A percentile compares a stretch with the other conserved stretches of the same genome.
These are phyloP conservation scores for Penicillium rolfsii DNA, from an alignment of 2,329 filamentous ascomycete species.

Conservation along the genomic window DNA sequence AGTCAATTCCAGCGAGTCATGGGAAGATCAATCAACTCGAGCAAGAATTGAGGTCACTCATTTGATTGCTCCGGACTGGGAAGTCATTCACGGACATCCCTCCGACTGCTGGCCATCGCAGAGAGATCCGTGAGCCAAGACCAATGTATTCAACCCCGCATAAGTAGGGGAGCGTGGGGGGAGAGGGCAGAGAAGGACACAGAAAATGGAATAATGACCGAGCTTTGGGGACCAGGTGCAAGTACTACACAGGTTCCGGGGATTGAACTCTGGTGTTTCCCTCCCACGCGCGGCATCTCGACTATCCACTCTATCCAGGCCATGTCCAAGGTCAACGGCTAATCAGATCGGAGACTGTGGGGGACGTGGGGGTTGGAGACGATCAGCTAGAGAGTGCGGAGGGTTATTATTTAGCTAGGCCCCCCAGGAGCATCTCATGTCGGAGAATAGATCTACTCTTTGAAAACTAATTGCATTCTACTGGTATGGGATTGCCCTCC, in stretches of 20 bases:
- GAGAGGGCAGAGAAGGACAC: neutral
- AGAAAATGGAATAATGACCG: neutral
- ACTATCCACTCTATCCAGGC: neutral
- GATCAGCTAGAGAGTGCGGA: constrained; percentile 1
- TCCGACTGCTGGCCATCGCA: neutral
- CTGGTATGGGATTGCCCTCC: neutral
- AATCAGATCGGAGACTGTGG: constrained; percentile 14
- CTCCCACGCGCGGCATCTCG: constrained; percentile 1
- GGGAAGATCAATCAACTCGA: neutral
- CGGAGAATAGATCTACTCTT: neutral
- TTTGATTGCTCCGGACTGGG: neutral
- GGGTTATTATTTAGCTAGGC: constrained; percentile 21
- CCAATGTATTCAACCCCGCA: constrained; percentile 3
- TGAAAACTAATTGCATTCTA: neutral
- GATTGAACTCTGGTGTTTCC: neutral
- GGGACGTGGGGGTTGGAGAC: constrained; percentile 26
- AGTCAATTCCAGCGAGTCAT: neutral
- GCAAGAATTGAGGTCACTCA: neutral
- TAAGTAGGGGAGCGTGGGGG: constrained; percentile 8
- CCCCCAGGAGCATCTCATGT: neutral
- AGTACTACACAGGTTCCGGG: neutral
- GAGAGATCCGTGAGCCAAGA: neutral
- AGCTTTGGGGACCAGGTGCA: neutral
- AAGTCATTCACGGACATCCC: neutral
- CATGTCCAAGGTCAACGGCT: constrained; percentile 10